Percentiles rank a stretch among this genome's conserved stretches.
Conservation (phyloP, 2,329 filamentous ascomycete genomes). For the Colletotrichum sp. region DNA sequence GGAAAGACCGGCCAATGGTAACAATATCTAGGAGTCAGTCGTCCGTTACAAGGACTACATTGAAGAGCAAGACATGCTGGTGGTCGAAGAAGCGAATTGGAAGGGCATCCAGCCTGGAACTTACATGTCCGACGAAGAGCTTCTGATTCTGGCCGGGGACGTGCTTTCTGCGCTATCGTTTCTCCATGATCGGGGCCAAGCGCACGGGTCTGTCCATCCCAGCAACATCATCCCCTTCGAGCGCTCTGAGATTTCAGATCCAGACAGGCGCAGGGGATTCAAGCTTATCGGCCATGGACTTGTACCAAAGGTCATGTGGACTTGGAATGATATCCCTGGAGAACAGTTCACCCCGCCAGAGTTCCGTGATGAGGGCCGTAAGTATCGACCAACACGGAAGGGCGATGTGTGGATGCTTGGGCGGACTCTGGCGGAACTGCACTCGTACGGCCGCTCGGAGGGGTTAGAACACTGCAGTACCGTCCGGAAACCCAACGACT, state of each 20-base stretch:
- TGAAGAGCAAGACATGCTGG: neutral
- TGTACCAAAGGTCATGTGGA: neutral
- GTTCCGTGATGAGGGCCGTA: neutral
- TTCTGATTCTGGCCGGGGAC: neutral
- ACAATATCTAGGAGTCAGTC: neutral
- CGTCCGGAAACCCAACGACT: neutral
- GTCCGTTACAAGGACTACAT: neutral
- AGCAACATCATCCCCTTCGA: neutral
- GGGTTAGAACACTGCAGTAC: too few species aligned
- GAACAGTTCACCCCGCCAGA: neutral
- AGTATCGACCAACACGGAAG: neutral
- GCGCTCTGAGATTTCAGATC: too few species aligned
- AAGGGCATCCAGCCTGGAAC: neutral
- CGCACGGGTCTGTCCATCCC: neutral
- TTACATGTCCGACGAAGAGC: neutral
- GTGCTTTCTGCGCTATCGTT: neutral
- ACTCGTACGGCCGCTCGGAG: neutral
- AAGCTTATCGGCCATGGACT: constrained; percentile 14
- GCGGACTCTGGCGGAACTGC: neutral
- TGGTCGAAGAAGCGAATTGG: neutral
- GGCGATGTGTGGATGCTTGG: constrained; percentile 14
- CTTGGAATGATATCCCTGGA: neutral
- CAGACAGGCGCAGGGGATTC: neutral
- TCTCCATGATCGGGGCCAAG: neutral
- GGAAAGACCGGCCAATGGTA: neutral